These are phyloP conservation scores for Poa annua DNA, from an alignment of 176 grass and related monocot genomes.

Conservation along the genomic window DNA sequence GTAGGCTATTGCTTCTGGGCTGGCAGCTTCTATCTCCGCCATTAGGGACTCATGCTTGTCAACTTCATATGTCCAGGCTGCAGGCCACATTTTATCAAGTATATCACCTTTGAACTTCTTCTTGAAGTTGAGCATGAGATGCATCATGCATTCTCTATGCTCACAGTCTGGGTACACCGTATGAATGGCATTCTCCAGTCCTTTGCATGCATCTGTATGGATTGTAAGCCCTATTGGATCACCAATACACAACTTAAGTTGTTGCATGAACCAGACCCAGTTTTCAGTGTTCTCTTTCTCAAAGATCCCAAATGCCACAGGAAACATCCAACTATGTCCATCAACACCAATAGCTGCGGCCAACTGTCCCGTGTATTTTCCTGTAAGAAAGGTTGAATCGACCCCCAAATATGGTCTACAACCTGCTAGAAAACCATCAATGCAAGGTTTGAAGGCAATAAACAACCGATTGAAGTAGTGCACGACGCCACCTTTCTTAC, in stretches of 20 bases:
- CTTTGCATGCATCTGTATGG: background rate
- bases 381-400: background rate
- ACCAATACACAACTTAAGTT: background rate
- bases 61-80: background rate
- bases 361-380: background rate
- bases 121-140: background rate
- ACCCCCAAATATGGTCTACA: constrained; percentile 24
- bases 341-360: background rate
- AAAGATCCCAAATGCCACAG: background rate
- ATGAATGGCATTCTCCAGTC: background rate
- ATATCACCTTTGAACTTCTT: no score
- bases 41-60: background rate
- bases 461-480: background rate
- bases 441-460: constrained; percentile 26
- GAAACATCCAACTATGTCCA: constrained; percentile 24
- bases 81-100: no score
- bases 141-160: background rate
- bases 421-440: constrained; percentile 14
- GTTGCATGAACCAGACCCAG: constrained; percentile 19
- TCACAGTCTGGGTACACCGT: background rate
- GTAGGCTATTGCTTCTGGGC: background rate
- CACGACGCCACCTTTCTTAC: background rate
- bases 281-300: background rate
- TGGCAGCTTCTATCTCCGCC: background rate
- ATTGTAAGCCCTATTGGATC: background rate